Evolutionary conservation across 768 basidiomycete species (phyloP), one percentile per base, ranked within the genome.

Genomic region (Phanerodontia chrysosporium): DNA sequence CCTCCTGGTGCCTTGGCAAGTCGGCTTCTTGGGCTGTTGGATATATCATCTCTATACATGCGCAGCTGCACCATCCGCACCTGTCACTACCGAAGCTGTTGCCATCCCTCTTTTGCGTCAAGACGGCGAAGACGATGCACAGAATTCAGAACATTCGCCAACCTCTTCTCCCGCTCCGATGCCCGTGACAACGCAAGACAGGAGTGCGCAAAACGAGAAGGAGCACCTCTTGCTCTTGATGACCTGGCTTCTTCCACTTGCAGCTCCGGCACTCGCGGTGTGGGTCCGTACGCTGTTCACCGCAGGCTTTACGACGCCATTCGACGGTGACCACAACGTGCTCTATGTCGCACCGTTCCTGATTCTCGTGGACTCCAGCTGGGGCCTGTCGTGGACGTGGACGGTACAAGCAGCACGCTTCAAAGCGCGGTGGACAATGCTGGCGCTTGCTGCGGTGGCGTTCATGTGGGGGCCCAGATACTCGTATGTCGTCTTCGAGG

Each of bases 211-310:
- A 14, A 44, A 55, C 49, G 21, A 66, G 58, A 36, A 80, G 57
- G 70, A 78, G 58, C 86, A 91, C 63, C 29, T 91, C 0, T 70
- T 95, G 12, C 73, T 94, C 53, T 74, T 95, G 32, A 84, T 94
- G 82, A 87, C 89, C 18, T 87, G 86, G 81, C 76, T 95, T 2
- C 73, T 96, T 0, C 95, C 95, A 1, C 75, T 92, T 57, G 80
- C 80, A 6, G 87, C 85, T 2, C 87, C 92, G 0, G 86, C 89
- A 6, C 76, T 98, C 25, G 87, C 83, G 1, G 93, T 96, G 2
- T 98, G 95, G 95, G 88, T 87, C 2, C 83, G 93, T 51, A 95
- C 94, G 39, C 74, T 96, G 12, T 79, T 83, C 36, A 90, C 90
- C 0, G 89, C 92, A 10, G 90, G 90, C 0, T 81, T 84, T 60